A percentile compares a stretch with the other conserved stretches of the same genome.
These are phyloP conservation scores for Fraxinus velutina DNA, from an alignment of 305 asterid species.

Conservation along the genomic window DNA sequence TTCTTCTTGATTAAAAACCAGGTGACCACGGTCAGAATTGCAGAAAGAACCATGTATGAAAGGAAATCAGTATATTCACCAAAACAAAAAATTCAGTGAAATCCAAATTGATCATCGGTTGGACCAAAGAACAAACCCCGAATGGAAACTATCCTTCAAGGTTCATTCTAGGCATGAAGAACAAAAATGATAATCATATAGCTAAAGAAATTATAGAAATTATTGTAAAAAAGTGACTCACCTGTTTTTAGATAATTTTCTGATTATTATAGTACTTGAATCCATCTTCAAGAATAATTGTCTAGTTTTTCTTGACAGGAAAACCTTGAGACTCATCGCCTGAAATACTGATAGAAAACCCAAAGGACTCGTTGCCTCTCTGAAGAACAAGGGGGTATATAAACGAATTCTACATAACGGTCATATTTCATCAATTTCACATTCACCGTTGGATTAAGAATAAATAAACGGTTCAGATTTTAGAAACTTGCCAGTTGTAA, in stretches of 20 bases:
- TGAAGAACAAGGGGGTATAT: background rate
- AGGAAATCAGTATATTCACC: background rate
- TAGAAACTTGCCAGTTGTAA: background rate
- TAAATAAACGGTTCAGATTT: background rate
- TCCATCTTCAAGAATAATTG: background rate
- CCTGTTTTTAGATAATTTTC: background rate
- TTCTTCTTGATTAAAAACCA: background rate
- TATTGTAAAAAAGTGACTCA: background rate
- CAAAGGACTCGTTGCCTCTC: background rate
- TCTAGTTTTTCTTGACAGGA: background rate
- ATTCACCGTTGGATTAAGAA: background rate
- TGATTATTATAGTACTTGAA: background rate
- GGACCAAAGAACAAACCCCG: background rate
- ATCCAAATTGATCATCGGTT: background rate
- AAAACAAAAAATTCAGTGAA: background rate
- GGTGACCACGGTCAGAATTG: background rate
- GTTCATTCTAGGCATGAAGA: background rate
- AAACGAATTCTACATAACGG: background rate
- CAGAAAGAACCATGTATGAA: background rate
- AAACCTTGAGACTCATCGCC: background rate
- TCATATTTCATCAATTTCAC: background rate
- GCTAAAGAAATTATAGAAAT: background rate
- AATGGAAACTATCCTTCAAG: background rate
- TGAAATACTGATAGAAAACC: background rate
- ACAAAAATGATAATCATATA: background rate